Conservation (phyloP, 2,329 filamentous ascomycete genomes). For the Pyricularia grisea region DNA sequence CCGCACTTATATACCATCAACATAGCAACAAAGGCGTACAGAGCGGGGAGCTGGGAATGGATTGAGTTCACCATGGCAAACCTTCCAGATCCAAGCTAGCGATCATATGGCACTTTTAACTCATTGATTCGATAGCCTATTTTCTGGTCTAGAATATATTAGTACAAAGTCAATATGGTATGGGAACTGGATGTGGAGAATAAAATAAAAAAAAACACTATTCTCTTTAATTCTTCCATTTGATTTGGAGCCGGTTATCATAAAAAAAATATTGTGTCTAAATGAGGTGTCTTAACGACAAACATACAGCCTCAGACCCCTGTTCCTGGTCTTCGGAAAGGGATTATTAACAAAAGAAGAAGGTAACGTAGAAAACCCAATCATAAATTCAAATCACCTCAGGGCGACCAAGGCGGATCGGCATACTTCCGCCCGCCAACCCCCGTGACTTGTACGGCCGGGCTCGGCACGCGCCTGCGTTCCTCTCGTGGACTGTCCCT, state of each 20-base stretch:
- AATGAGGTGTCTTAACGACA: not conserved
- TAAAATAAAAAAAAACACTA: not conserved
- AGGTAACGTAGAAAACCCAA: not conserved
- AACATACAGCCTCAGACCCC: not conserved
- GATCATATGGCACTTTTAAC: too few species aligned
- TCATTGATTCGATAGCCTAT: too few species aligned
- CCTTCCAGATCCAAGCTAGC: too few species aligned
- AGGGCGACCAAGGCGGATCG: conserved; percentile 16
- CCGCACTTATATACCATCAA: too few species aligned
- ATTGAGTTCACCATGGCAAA: too few species aligned
- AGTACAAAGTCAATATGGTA: too few species aligned
- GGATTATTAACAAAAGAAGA: not conserved
- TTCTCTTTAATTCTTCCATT: not conserved
- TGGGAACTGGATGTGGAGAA: not conserved
- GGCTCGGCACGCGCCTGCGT: conserved; percentile 18
- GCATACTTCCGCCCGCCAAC: conserved; percentile 28
- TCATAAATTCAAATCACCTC: not conserved
- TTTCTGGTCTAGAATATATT: too few species aligned
- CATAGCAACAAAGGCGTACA: too few species aligned
- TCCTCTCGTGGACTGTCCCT: conserved; percentile 6
- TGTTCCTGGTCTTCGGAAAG: not conserved
- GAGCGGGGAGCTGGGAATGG: too few species aligned
- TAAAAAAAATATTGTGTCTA: not conserved
- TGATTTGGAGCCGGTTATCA: not conserved
- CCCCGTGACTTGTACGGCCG: conserved; percentile 24